These are phyloP conservation scores for Coemansia sp. DNA, from an alignment of 192 early-diverging fungal genomes.

Conservation along the genomic window DNA sequence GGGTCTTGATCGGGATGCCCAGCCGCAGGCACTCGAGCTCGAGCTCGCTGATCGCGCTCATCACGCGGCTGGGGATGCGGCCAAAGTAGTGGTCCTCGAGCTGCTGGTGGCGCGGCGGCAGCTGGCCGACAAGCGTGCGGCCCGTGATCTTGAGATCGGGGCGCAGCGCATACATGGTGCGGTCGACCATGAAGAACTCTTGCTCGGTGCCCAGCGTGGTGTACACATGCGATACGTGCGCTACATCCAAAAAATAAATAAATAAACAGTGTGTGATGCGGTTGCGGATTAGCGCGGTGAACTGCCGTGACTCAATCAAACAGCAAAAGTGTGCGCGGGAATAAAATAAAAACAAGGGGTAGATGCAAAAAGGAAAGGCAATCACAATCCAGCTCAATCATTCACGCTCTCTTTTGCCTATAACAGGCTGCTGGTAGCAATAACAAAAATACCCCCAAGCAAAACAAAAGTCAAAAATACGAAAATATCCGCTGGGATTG, in stretches of 20 bases:
- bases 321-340: not conserved
- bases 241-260: no score
- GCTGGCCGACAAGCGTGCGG: constrained; percentile 87
- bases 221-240: constrained; percentile 77
- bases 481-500: no score
- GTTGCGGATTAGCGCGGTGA: no score
- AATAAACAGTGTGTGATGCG: no score
- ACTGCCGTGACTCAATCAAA: no score
- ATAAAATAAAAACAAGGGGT: not conserved
- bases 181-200: constrained; percentile 99
- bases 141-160: constrained; percentile 97
- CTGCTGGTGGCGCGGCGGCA: constrained; percentile 98
- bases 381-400: no score
- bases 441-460: not conserved
- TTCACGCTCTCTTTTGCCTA: no score
- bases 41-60: constrained; percentile 87
- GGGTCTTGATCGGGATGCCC: constrained; percentile 98
- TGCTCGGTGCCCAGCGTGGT: constrained; percentile 97
- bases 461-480: not conserved
- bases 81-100: constrained; percentile 99
- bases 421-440: no score
- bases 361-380: no score
- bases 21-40: constrained; percentile 93
- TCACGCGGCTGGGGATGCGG: constrained; percentile 88
- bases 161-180: constrained; percentile 87